Base-by-base conservation (phyloP, 2,329 filamentous ascomycete genomes). In the Nigrospora sphaerica region DNA sequence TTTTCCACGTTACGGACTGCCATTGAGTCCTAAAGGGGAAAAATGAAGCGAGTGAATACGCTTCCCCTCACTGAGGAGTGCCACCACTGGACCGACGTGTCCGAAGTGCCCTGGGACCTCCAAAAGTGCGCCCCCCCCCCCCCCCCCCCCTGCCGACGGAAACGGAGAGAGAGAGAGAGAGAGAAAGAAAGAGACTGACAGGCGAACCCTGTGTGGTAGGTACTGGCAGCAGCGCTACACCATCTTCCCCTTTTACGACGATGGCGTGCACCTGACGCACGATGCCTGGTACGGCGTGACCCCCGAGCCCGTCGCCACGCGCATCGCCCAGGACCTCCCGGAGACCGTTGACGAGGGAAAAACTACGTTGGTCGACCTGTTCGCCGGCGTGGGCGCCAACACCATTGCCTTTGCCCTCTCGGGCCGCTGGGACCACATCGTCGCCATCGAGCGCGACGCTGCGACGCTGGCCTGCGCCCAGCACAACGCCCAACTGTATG, bases 251-350 rank as follows among this genome's bases (percentile, higher is more conserved):
- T 78, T 77, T 56, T 98, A 96, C 62, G 85, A 96, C 62, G 78
- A 91, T 48, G 92, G 90, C 46, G 78, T 98, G 54, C 85, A 83
- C 73, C 81, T 98, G 75, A 98, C 95, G 0, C 84, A 95, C 62
- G 85, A 92, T 67, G 86, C 90, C 45, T 98, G 93, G 93, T 98
- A 93, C 63, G 93, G 91, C 46, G 91, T 97, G 9, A 98, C 95
- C 0, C 91, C 93, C 13, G 92, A 98, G 64, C 86, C 88, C 5
- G 81, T 98, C 28, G 93, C 93, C 49, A 82, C 77, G 88, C 81
- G 85, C 67, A 88, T 95, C 45, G 88, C 91, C 14, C 61, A 74
- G 13, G 86, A 95, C 59, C 73, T 95, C 37, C 72, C 75, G 14
- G 69, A 73, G 47, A 72, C 73, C 39, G 70, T 75, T 19, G 70